Evolutionary conservation across 176 grass and related monocot genomes (phyloP), one percentile per base, ranked within the genome.

Genomic region (Thinopyrum elongatum): DNA sequence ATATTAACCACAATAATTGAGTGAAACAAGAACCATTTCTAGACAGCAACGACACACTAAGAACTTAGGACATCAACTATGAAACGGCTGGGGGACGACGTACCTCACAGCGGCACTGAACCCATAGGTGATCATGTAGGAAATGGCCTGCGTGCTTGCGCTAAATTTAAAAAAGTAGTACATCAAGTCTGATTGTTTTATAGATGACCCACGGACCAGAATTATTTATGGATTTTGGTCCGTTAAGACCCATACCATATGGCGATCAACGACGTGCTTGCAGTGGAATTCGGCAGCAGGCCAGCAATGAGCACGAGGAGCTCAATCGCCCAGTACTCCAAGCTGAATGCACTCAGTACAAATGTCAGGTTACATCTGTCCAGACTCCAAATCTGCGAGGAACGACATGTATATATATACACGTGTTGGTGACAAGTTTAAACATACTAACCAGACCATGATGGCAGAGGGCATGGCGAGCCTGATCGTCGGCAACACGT

Each of bases 301-400:
- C 95, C 95, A 10, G 93, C 95, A 34, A 98, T 75, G 23, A 98
- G 55, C 61, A 98, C 93, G 77, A 98, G 68, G 36, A 98, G 90
- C 61, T 98, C 95, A 33, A 95, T 93, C 35, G 95, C 95, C 89
- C 95, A 98, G 34, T 88, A 93, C 84, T 98, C 95, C 46, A 98
- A 89, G 83, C 93, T 98, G 80, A 14, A 83, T 13, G 53, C 58
- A 69, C 31, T 9, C 42, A 46, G 10, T 41, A 13, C 12, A 46
- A 46, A 46, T 47, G 12, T 47, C 12, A 47, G 44, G 3, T 47
- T 47, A 4, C 12, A 47, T 47, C 44, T 47, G 12, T 47, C 3
- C 44, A 47, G 44, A 47, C 9, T 42, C 39, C 3, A 19, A 72
- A 10, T 23, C 0, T 15, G 4, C 12, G 15, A 10, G 39, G 8